Conservation (phyloP, 192 early-diverging fungal genomes). For the Geosiphon pyriformis region DNA sequence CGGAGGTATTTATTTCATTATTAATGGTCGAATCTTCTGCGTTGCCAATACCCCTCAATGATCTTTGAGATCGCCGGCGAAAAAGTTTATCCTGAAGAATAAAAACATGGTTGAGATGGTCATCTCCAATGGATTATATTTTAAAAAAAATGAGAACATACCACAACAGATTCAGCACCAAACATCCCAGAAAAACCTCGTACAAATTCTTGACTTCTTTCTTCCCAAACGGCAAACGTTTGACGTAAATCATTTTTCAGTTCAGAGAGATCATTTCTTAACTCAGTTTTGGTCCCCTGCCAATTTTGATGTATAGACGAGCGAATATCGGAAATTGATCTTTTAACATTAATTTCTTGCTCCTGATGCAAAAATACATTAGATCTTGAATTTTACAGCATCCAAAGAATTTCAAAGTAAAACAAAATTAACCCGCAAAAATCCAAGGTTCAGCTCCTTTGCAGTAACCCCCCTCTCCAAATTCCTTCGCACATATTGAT, state of each 20-base stretch:
- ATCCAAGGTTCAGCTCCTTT: slow-evolving; percentile 77
- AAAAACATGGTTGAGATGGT: too few relatives aligned
- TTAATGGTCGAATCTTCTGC: background rate
- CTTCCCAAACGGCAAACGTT: slow-evolving; percentile 64
- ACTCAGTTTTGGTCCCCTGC: slow-evolving; percentile 57
- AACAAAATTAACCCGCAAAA: slow-evolving; percentile 56
- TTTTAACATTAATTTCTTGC: slow-evolving; percentile 70
- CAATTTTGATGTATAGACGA: slow-evolving; percentile 64
- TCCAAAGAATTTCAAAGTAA: background rate
- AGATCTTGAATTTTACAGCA: background rate
- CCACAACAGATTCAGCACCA: slow-evolving; percentile 54
- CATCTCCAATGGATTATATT: too few relatives aligned
- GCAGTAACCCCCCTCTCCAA: slow-evolving; percentile 77
- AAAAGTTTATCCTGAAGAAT: slow-evolving; percentile 19
- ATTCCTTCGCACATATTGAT: slow-evolving; percentile 76
- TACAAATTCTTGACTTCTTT: slow-evolving; percentile 70
- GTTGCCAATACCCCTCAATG: background rate
- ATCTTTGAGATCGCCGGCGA: background rate
- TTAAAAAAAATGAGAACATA: background rate
- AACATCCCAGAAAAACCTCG: slow-evolving; percentile 65
- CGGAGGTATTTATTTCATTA: too few relatives aligned
- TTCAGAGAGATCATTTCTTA: slow-evolving; percentile 56
- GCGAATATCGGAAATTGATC: slow-evolving; percentile 64
- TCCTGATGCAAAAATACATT: slow-evolving; percentile 33
- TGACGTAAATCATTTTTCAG: slow-evolving; percentile 60